Percentiles rank a stretch among this genome's conserved stretches.
Conservation (phyloP, 2,329 filamentous ascomycete species). For the Penicillium occitanis region DNA sequence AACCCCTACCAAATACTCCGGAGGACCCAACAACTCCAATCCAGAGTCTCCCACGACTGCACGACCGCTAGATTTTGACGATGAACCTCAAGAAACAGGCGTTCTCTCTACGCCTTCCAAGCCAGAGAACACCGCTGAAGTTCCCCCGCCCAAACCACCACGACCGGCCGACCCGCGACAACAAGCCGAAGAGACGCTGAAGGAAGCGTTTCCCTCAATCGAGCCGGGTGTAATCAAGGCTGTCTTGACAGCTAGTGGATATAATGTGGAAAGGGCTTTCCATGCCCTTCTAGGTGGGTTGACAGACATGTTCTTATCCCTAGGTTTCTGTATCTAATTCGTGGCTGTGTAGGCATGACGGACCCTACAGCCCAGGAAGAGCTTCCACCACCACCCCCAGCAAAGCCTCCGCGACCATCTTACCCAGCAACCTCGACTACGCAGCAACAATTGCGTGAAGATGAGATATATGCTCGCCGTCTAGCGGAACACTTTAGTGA, state of each 20-base stretch:
- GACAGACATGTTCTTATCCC: neutral
- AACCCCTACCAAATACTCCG: constrained; percentile 38
- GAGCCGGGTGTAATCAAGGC: constrained; percentile 81
- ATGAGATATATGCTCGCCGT: constrained; percentile 88
- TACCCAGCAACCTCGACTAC: constrained; percentile 54
- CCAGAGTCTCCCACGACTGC: constrained; percentile 58
- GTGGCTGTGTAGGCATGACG: constrained; percentile 63
- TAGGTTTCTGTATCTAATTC: neutral
- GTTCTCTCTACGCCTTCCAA: constrained; percentile 29
- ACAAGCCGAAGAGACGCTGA: constrained; percentile 82
- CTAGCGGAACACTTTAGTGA: constrained; percentile 84
- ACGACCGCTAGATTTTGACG: constrained; percentile 58
- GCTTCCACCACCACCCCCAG: constrained; percentile 70
- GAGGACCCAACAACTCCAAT: constrained; percentile 34
- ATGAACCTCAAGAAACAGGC: constrained; percentile 52
- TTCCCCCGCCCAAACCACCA: constrained; percentile 76
- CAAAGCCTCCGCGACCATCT: constrained; percentile 76
- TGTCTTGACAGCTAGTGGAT: constrained; percentile 79
- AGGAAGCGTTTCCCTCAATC: constrained; percentile 88
- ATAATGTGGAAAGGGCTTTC: constrained; percentile 88
- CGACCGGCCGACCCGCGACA: constrained; percentile 77
- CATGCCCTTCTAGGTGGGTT: constrained; percentile 80
- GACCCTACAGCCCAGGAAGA: constrained; percentile 71
- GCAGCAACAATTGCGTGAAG: constrained; percentile 80
- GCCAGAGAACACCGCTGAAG: constrained; percentile 25